Base-by-base conservation (phyloP, 164 flowering plant species). In the Platanus orientalis region DNA sequence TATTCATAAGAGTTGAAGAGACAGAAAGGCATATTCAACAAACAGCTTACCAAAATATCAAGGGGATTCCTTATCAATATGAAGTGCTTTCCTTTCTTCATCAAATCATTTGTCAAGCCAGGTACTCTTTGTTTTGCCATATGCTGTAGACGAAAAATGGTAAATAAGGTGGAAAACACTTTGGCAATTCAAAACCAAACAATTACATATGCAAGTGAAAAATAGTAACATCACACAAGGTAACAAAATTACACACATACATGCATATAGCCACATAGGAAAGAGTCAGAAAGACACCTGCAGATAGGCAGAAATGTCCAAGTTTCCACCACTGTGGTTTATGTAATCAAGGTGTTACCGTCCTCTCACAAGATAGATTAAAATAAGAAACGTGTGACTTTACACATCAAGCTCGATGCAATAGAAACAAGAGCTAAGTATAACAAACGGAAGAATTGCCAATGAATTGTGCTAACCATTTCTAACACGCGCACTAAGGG, bases 71-170 rank as follows among this genome's bases (percentile, higher is more conserved):
- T 61, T 66, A 89, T 89, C 76, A 94, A 61, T 69, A 94, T 82
- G 71, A 89, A 83, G 79, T 94, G 98, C 69, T 89, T 94, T 71
- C 97, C 98, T 75, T 74, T 91, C 85, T 81, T 86, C 93, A 91
- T 69, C 77, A 91, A 69, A 64, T 94, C 96, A 58, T 66, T 70
- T 24, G 79, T 64, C 80, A 93, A 75, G 54, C 92, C 93, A 73
- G 84, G 86, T n/a, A 84, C 45, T 52, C 76, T 66, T 65, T 91
- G 88, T 71, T 92, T 94, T 53, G 92, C 77, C 20, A 94, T 86
- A 68, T 94, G 95, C 99, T 91, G 86, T 30, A 70, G 23, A 70
- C 28, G 64, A 16, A 57, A 30, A n/a, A 54, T 28, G 30, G 24
- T 26, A 5, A 62, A 24, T 6, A 58, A n/a, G 27, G 34, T 24